These are phyloP conservation scores for Lachancea cidri DNA, from an alignment of 805 yeast species.

Conservation along the genomic window DNA sequence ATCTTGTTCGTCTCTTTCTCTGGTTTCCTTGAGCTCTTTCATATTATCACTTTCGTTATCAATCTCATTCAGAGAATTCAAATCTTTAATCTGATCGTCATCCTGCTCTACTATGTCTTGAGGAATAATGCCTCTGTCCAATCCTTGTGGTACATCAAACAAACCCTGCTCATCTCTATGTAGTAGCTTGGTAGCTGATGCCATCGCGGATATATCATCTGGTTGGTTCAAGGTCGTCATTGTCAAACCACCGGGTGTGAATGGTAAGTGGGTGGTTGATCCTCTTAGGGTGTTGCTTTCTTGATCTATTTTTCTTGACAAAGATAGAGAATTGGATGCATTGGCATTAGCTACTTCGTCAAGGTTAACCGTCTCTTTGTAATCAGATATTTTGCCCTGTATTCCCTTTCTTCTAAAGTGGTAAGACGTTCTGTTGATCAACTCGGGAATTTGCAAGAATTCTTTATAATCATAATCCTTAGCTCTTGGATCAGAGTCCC, in stretches of 20 bases:
- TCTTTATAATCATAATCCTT: slow-evolving; percentile 34
- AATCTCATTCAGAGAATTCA: slow-evolving; percentile 22
- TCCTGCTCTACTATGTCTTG: slow-evolving; percentile 11
- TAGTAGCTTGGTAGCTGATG: slow-evolving; percentile 33
- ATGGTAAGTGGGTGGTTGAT: slow-evolving; percentile 70
- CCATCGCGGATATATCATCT: slow-evolving; percentile 19
- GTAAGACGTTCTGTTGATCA: slow-evolving; percentile 57
- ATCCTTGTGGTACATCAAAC: slow-evolving; percentile 78
- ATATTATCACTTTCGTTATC: slow-evolving; percentile 34
- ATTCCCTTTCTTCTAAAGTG: slow-evolving; percentile 73
- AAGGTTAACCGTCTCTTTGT: slow-evolving; percentile 56
- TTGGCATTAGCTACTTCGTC: slow-evolving; percentile 42
- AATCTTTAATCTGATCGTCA: slow-evolving; percentile 19
- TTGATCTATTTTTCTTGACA: slow-evolving; percentile 62
- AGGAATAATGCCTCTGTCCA: slow-evolving; percentile 61
- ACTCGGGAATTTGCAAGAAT: slow-evolving; percentile 53
- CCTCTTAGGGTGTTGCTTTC: slow-evolving; percentile 64
- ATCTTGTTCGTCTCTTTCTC: slow-evolving; percentile 18
- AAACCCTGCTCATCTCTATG: slow-evolving; percentile 73
- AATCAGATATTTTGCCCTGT: slow-evolving; percentile 58
- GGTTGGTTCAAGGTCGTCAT: slow-evolving; percentile 17
- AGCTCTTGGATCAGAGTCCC: slow-evolving; percentile 6
- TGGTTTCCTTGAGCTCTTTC: slow-evolving; percentile 40
- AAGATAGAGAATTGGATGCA: slow-evolving; percentile 65
- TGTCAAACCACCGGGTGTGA: slow-evolving; percentile 83